Percentiles rank a stretch among this genome's conserved stretches.
phyloP scores from a whole-genome alignment of 345 rosid genomes.

The Brassica carinata region DNA sequence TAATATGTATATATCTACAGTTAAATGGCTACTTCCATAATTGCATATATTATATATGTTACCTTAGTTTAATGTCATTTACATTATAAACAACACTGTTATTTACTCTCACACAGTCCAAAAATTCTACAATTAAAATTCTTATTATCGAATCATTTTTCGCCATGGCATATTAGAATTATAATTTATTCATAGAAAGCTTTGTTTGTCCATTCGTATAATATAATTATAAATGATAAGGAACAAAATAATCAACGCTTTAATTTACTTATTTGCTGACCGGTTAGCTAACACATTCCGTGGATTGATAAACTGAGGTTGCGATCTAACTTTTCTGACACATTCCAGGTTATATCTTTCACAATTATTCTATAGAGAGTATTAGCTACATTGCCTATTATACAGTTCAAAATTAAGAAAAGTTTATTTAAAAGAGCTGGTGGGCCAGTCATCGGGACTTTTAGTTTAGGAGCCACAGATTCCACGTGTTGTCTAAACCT shows the following conservation, averaged over 20 bases:
- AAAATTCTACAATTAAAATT: background rate
- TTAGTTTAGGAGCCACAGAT: conserved; percentile 7
- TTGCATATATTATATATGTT: too few relatives aligned
- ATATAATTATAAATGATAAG: background rate
- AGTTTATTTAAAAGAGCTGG: background rate
- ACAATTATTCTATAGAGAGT: conserved; percentile 12
- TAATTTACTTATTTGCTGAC: conserved; percentile 16
- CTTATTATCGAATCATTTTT: background rate
- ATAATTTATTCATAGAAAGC: background rate
- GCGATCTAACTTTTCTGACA: conserved; percentile 42
- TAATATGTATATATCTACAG: background rate
- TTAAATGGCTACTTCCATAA: conserved; percentile 19
- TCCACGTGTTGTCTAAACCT: conserved; percentile 28
- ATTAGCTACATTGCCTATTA: conserved; percentile 18
- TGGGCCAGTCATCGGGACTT: conserved; percentile 12
- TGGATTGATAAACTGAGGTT: conserved; percentile 28
- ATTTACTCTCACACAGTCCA: background rate
- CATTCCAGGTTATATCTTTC: conserved; percentile 20
- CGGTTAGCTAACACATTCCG: conserved; percentile 33
- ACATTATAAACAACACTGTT: background rate
- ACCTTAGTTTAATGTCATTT: background rate
- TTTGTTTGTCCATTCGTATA: background rate
- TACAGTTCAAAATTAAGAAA: background rate
- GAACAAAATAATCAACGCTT: background rate
- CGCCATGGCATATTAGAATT: background rate